phyloP scores from a whole-genome alignment of 768 basidiomycete species.

The Rhizopogon salebrosus region DNA sequence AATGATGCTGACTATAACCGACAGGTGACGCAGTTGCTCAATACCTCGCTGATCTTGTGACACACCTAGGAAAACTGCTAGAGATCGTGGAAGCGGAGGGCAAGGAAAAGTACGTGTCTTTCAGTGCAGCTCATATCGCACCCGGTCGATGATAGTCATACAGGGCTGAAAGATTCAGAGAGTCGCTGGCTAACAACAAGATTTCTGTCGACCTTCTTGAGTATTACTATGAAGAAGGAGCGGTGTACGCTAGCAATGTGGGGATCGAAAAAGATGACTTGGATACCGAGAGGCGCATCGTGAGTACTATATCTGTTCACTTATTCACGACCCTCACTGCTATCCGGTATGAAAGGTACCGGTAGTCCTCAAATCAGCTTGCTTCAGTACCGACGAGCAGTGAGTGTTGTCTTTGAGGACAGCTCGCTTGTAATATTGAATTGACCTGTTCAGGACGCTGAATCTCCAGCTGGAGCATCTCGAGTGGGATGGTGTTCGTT shows the following conservation, averaged over 20 bases:
- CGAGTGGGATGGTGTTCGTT: background rate
- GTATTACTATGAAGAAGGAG: background rate
- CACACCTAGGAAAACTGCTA: background rate
- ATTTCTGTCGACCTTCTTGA: background rate
- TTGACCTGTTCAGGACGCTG: background rate
- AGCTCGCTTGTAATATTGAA: background rate
- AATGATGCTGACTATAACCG: background rate
- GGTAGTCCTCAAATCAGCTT: background rate
- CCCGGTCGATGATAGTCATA: background rate
- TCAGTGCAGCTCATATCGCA: background rate
- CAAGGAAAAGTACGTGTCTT: background rate
- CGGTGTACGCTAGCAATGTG: background rate
- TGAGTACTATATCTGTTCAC: background rate
- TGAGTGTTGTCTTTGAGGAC: background rate
- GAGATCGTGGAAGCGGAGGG: background rate
- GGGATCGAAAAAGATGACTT: background rate
- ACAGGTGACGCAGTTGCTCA: background rate
- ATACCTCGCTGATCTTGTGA: background rate
- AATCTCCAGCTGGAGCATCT: background rate
- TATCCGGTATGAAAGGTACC: background rate
- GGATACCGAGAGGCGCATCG: background rate
- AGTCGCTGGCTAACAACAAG: background rate
- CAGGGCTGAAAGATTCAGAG: background rate
- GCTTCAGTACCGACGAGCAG: background rate
- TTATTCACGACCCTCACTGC: background rate